Conservation (phyloP, 176 grass and related monocot species). For the Ananas comosus region DNA sequence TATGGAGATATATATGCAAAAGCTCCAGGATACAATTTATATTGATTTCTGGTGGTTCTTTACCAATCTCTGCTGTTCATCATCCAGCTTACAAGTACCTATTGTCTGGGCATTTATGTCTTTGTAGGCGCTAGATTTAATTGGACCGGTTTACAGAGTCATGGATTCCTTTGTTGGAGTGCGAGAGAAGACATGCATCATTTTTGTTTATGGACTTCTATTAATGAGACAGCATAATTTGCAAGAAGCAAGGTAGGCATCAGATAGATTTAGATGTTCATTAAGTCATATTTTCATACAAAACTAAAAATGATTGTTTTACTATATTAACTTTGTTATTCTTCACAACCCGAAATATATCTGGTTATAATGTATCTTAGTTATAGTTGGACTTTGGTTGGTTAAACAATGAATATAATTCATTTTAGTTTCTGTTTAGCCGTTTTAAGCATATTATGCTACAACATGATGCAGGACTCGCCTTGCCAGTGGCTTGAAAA, state of each 20-base stretch:
- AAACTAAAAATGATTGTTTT: not conserved
- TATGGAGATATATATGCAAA: not conserved
- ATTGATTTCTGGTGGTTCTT: no score
- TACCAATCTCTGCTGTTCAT: no score
- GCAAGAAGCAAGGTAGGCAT: slow-evolving; percentile 72
- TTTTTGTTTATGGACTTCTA: slow-evolving; percentile 90
- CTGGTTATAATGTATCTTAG: no score
- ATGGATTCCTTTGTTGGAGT: slow-evolving; percentile 95
- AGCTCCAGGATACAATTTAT: no score
- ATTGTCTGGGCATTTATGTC: slow-evolving; percentile 2
- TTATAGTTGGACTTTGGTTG: no score
- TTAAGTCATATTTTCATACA: not conserved
- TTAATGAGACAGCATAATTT: slow-evolving; percentile 96
- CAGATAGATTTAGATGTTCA: not conserved
- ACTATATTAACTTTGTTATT: not conserved
- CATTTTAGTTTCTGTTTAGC: not conserved
- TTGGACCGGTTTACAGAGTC: slow-evolving; percentile 77
- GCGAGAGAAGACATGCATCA: slow-evolving; percentile 88
- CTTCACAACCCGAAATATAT: not conserved
- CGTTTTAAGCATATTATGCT: not conserved
- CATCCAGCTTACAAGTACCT: not conserved
- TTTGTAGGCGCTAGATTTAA: slow-evolving; percentile 72
- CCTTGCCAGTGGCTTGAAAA: slow-evolving; percentile 91
- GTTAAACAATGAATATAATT: not conserved
- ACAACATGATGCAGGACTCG: slow-evolving; percentile 52